Percentiles rank a stretch among this genome's conserved stretches.
Evolutionary conservation across 257 asterid species (phyloP).

Genomic region (Prunella vulgaris): DNA sequence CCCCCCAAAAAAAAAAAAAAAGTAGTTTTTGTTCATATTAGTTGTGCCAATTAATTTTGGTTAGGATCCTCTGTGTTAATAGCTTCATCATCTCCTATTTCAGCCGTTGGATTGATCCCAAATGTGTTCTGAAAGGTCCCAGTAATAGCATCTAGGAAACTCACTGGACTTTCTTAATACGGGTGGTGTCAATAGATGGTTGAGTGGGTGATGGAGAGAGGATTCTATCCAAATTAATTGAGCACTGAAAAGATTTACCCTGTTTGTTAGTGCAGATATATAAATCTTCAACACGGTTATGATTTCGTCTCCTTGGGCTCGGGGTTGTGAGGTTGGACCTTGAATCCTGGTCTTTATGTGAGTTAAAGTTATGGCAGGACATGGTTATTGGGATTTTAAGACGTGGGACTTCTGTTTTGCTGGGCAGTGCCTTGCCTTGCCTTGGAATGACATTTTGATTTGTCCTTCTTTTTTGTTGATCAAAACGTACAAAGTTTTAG

Average conservation of each 20-base stretch:
- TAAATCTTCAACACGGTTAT: not conserved
- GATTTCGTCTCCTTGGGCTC: slow-evolving; percentile 4
- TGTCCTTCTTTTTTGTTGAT: not conserved
- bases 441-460: not conserved
- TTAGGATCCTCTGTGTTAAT: not conserved
- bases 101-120: not conserved
- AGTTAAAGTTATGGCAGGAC: not conserved
- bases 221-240: not conserved
- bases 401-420: not conserved
- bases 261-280: not conserved
- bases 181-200: not conserved
- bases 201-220: not conserved
- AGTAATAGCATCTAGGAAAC: not conserved
- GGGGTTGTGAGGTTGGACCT: not conserved
- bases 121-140: not conserved
- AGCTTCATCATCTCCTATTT: not conserved
- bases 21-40: not conserved
- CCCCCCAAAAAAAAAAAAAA: not conserved
- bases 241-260: slow-evolving; percentile 7
- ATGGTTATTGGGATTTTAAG: not conserved
- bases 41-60: not conserved
- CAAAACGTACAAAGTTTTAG: not conserved
- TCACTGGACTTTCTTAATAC: not conserved
- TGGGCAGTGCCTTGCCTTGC: slow-evolving; percentile 6
- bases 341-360: not conserved